These are phyloP conservation scores for Populus hybrid DNA, from an alignment of 441 rosid species.

Conservation along the genomic window DNA sequence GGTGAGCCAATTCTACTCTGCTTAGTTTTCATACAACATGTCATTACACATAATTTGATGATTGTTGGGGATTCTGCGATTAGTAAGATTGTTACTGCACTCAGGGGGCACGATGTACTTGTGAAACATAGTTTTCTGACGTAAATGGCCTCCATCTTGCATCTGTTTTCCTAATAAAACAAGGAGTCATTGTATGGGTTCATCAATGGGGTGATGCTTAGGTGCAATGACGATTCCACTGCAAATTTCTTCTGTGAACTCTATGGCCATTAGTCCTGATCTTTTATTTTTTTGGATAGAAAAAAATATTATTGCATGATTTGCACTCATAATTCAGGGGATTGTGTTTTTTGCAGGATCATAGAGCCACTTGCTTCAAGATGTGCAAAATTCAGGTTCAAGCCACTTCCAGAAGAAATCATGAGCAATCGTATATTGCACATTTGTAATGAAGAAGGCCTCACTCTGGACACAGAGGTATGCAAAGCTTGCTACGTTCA, in stretches of 20 bases:
- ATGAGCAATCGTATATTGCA: conserved; percentile 77
- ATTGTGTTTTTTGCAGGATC: conserved; percentile 42
- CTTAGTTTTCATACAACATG: neutral
- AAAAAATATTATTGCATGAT: neutral
- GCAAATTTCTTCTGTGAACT: neutral
- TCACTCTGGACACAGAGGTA: conserved; percentile 73
- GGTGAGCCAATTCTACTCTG: conserved; percentile 38
- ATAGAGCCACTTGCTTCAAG: conserved; percentile 99
- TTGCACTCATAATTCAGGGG: neutral
- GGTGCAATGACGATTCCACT: neutral
- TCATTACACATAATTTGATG: neutral
- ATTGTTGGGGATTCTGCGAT: neutral
- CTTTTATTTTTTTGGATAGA: neutral
- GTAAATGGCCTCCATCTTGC: too few relatives aligned
- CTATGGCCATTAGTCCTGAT: neutral
- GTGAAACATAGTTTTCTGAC: too few relatives aligned
- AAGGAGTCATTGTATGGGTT: neutral
- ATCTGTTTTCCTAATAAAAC: neutral
- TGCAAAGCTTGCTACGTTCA: conserved; percentile 17
- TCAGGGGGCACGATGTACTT: neutral
- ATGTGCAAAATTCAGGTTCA: conserved; percentile 98
- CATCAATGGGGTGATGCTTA: too few relatives aligned
- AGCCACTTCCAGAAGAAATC: conserved; percentile 91
- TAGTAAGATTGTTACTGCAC: neutral
- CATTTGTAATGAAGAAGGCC: conserved; percentile 88